Conservation (phyloP, 2,329 filamentous ascomycete genomes). For the Cytospora mali region DNA sequence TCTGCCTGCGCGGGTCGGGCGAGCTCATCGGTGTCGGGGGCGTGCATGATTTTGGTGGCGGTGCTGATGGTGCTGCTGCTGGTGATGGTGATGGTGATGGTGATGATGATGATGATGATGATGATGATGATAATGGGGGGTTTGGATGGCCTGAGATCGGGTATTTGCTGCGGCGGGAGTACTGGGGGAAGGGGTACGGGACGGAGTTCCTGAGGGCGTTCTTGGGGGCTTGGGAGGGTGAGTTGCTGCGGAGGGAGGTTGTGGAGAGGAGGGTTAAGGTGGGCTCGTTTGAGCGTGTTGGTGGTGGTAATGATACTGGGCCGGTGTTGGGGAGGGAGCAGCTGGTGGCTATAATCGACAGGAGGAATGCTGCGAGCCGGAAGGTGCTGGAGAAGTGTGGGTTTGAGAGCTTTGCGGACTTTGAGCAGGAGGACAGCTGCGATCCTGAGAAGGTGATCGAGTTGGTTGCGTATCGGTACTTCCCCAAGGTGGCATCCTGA, state of each 20-base stretch:
- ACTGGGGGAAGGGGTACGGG: constrained; percentile 59
- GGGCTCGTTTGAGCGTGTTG: constrained; percentile 37
- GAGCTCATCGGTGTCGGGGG: constrained; percentile 56
- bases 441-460: constrained; percentile 22
- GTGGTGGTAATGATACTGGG: constrained; percentile 21
- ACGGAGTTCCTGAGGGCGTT: constrained; percentile 58
- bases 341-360: constrained; percentile 51
- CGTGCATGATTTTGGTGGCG: constrained; percentile 39
- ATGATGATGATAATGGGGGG: constrained; percentile 38
- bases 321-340: constrained; percentile 42
- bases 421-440: constrained; percentile 32
- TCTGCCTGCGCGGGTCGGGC: constrained; percentile 49
- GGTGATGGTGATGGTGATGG: constrained; percentile 44
- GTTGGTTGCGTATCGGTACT: constrained; percentile 32
- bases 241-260: constrained; percentile 47
- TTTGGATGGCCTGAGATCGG: constrained; percentile 57
- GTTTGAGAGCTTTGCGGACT: constrained; percentile 47
- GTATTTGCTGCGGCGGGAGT: constrained; percentile 56
- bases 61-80: constrained; percentile 43
- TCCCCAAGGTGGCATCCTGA: constrained; percentile 14
- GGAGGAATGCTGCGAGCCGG: constrained; percentile 55
- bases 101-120: constrained; percentile 35
- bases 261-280: constrained; percentile 46
- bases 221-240: constrained; percentile 49
- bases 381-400: constrained; percentile 59